Evolutionary conservation across 169 alveolate genomes (phyloP).

Genomic region (Besnoitia besnoiti): DNA sequence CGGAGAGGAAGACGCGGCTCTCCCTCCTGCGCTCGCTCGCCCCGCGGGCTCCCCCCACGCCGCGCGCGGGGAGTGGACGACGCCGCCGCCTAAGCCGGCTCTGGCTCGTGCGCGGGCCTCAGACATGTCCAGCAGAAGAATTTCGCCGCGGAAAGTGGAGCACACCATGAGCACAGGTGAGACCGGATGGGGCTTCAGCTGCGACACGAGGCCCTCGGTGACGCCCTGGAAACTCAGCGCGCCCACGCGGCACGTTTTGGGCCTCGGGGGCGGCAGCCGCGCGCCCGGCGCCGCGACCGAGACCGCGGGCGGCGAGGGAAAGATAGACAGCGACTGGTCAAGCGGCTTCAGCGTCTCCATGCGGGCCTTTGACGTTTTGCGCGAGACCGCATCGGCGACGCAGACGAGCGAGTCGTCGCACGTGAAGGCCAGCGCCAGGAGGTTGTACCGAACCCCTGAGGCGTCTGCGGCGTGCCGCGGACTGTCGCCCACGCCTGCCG

Average conservation of each 20-base stretch:
- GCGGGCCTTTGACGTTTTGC: background rate
- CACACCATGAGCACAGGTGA: background rate
- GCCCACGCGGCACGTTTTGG: slow-evolving; percentile 10
- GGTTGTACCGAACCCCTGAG: slow-evolving; percentile 9
- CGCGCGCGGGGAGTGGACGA: background rate
- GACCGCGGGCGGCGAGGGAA: background rate
- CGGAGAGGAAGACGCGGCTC: background rate
- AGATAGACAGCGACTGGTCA: slow-evolving; percentile 11
- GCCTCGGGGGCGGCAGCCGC: background rate
- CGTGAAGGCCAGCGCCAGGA: background rate
- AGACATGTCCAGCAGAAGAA: slow-evolving; percentile 20
- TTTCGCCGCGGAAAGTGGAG: slow-evolving; percentile 31
- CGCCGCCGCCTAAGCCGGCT: slow-evolving; percentile 22
- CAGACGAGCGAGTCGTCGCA: slow-evolving; percentile 25
- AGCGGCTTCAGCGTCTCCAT: background rate
- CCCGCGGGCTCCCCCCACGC: background rate
- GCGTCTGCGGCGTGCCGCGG: slow-evolving; percentile 30
- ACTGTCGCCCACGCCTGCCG: background rate
- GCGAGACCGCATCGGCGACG: slow-evolving; percentile 31
- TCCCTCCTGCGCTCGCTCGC: background rate
- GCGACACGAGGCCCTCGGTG: slow-evolving; percentile 21
- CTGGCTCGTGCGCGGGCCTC: slow-evolving; percentile 17
- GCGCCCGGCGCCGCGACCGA: background rate
- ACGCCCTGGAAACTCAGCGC: background rate
- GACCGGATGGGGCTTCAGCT: slow-evolving; percentile 32